These are phyloP conservation scores for Alternaria rosae DNA, from an alignment of 2,329 filamentous ascomycete genomes.

Conservation along the genomic window DNA sequence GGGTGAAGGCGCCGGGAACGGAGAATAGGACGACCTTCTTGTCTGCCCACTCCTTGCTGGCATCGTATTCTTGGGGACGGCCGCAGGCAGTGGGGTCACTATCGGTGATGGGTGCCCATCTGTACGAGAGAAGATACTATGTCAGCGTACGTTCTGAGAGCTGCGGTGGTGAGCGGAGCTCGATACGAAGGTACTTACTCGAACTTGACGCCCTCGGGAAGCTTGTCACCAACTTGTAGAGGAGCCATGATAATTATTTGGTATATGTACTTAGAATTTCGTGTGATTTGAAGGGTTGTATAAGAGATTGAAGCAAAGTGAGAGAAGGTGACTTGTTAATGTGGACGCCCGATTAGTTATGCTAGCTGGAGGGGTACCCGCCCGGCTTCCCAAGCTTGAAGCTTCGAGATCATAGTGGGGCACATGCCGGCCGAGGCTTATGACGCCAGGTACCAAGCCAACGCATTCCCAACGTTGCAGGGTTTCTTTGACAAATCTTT, in stretches of 20 bases:
- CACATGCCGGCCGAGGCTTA: slow-evolving; percentile 6
- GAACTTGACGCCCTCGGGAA: slow-evolving; percentile 83
- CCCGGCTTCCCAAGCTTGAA: slow-evolving; percentile 22
- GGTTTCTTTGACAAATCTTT: slow-evolving; percentile 26
- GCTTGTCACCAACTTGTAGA: slow-evolving; percentile 81
- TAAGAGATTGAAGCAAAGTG: neutral
- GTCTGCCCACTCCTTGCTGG: slow-evolving; percentile 75
- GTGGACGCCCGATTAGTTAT: neutral
- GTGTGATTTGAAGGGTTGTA: neutral
- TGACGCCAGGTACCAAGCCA: slow-evolving; percentile 22
- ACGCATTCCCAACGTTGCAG: neutral
- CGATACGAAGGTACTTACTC: slow-evolving; percentile 58
- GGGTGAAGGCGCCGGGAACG: slow-evolving; percentile 81
- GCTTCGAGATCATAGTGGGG: slow-evolving; percentile 28
- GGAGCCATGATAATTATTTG: slow-evolving; percentile 61
- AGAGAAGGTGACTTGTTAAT: neutral
- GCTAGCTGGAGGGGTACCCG: slow-evolving; percentile 17
- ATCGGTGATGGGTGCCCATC: slow-evolving; percentile 82
- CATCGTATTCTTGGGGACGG: slow-evolving; percentile 78
- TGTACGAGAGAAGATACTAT: slow-evolving; percentile 36
- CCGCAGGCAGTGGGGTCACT: slow-evolving; percentile 77
- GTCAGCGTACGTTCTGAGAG: neutral
- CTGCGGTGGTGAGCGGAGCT: neutral
- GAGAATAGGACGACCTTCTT: slow-evolving; percentile 77
- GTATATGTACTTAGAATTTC: neutral